These are phyloP conservation scores for Isatis lusitanica DNA, from an alignment of 441 rosid species.

Conservation along the genomic window DNA sequence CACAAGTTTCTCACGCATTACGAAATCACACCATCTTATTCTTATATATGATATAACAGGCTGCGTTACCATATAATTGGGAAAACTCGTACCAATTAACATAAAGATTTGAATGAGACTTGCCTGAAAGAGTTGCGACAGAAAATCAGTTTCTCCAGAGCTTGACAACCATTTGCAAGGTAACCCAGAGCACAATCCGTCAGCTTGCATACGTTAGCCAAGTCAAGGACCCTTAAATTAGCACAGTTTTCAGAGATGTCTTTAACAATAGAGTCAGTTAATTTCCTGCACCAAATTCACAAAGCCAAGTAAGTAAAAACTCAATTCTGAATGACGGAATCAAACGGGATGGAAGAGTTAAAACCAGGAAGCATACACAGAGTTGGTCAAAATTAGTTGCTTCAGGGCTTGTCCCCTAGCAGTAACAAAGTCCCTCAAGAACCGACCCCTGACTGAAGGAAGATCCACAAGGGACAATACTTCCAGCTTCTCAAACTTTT, in stretches of 20 bases:
- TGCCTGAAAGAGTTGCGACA: conserved; percentile 77
- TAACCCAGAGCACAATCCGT: conserved; percentile 77
- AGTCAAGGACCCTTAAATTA: conserved; percentile 55
- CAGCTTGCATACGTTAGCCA: conserved; percentile 67
- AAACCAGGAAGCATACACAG: conserved; percentile 34
- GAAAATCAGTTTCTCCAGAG: conserved; percentile 58
- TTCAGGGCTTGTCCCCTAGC: conserved; percentile 60
- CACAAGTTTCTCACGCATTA: background rate
- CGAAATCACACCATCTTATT: background rate
- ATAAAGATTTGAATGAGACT: background rate
- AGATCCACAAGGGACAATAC: conserved; percentile 73
- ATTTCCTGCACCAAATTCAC: conserved; percentile 55
- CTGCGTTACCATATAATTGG: background rate
- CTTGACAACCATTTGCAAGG: conserved; percentile 78
- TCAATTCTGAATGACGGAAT: background rate
- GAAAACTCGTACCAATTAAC: background rate
- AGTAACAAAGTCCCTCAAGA: conserved; percentile 46
- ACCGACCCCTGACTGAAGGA: conserved; percentile 60
- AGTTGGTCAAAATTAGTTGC: conserved; percentile 67
- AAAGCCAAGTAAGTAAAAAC: background rate
- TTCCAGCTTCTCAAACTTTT: conserved; percentile 64
- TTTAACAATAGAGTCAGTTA: conserved; percentile 79
- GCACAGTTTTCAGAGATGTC: conserved; percentile 70
- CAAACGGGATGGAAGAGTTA: conserved; percentile 12
- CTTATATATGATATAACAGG: background rate